Percentiles rank a stretch among this genome's conserved stretches.
These are phyloP conservation scores for Teratosphaeria viscida DNA, from an alignment of 2,329 filamentous ascomycete genomes.

Conservation along the genomic window DNA sequence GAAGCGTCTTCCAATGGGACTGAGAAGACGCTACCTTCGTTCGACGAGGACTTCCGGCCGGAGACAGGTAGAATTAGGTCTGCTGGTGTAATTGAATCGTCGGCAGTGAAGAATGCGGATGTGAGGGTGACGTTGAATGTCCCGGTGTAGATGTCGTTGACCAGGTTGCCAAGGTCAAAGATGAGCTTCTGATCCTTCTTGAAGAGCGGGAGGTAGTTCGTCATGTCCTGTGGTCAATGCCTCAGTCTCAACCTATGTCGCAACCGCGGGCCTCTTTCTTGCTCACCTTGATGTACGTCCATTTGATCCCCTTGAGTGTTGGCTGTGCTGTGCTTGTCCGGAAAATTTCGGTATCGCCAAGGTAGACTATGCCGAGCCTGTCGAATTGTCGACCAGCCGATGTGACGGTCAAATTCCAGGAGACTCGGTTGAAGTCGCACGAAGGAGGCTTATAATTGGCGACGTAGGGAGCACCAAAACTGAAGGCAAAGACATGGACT, in stretches of 20 bases:
- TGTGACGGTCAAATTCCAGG: constrained; percentile 65
- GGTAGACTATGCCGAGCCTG: constrained; percentile 62
- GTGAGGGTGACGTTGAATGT: constrained; percentile 64
- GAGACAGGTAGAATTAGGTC: constrained; percentile 59
- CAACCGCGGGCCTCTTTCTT: not conserved
- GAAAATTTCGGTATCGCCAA: constrained; percentile 71
- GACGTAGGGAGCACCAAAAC: constrained; percentile 64
- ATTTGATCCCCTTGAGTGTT: constrained; percentile 57
- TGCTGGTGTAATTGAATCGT: constrained; percentile 38
- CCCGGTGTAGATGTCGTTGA: constrained; percentile 62
- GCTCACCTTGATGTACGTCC: constrained; percentile 56
- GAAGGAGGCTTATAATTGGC: constrained; percentile 58
- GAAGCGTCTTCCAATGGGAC: constrained; percentile 54
- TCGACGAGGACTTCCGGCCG: constrained; percentile 38
- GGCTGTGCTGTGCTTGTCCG: constrained; percentile 76
- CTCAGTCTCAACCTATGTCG: not conserved
- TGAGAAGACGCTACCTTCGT: constrained; percentile 55
- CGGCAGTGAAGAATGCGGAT: constrained; percentile 56
- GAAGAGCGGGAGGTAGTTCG: constrained; percentile 59
- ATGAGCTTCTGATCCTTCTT: constrained; percentile 60
- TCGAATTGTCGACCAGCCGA: constrained; percentile 67
- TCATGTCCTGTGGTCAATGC: constrained; percentile 48
- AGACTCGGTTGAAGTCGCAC: constrained; percentile 63
- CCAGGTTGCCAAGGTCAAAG: constrained; percentile 67
- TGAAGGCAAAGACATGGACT: constrained; percentile 59